Conservation (phyloP, 108 stramenopile species). For the Skeletonema marinoi region DNA sequence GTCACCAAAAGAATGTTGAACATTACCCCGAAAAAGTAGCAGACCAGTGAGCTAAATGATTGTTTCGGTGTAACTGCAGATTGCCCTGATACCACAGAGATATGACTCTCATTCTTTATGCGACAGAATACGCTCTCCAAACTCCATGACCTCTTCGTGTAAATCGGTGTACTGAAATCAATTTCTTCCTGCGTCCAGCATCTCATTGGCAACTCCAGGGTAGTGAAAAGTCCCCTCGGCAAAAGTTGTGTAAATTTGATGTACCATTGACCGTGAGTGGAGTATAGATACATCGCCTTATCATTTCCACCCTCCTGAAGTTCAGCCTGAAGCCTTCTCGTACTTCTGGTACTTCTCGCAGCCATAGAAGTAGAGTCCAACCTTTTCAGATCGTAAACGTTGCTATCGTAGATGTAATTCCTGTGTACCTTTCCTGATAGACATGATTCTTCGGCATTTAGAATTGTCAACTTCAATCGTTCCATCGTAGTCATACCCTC, state of each 20-base stretch:
- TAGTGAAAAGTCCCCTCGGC: neutral
- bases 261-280: constrained; percentile 1
- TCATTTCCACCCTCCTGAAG: neutral
- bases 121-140: constrained; percentile 18
- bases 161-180: constrained; percentile 2
- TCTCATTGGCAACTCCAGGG: neutral
- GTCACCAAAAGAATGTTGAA: constrained; percentile 12
- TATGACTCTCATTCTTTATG: neutral
- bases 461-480: neutral
- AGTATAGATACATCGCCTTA: neutral
- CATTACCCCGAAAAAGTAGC: neutral
- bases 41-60: neutral
- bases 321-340: too few relatives aligned
- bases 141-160: constrained; percentile 17
- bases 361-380: neutral
- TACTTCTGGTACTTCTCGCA: neutral
- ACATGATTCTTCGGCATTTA: neutral
- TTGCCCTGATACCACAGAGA: constrained; percentile 3
- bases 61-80: constrained; percentile 11
- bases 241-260: constrained; percentile 12
- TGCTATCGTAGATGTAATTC: neutral
- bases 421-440: constrained; percentile 1
- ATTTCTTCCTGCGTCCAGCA: constrained; percentile 16
- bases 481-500: neutral
- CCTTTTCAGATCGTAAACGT: neutral